A percentile compares a stretch with the other conserved stretches of the same genome.
phyloP scores from a whole-genome alignment of 2,329 filamentous ascomycete species.

The Diaporthe citrichinensis region DNA sequence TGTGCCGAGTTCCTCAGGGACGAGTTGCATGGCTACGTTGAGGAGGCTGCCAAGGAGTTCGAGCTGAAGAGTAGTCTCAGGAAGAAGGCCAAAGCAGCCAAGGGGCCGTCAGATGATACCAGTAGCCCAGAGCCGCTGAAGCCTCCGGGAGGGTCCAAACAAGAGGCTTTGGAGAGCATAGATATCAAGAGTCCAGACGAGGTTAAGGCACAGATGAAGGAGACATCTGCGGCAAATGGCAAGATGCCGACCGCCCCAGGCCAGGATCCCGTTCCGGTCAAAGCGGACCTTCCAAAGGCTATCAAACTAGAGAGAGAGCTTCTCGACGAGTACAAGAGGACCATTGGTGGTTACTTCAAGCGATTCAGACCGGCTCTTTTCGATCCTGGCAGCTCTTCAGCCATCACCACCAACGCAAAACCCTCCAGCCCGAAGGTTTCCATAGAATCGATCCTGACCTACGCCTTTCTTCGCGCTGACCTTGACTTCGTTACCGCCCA shows the following conservation, averaged over 20 bases:
- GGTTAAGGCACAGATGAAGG: slow-evolving; percentile 54
- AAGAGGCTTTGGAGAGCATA: slow-evolving; percentile 50
- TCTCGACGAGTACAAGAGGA: slow-evolving; percentile 82
- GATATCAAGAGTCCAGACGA: slow-evolving; percentile 66
- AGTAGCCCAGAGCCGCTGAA: slow-evolving; percentile 36
- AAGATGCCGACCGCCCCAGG: slow-evolving; percentile 54
- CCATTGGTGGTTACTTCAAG: slow-evolving; percentile 94
- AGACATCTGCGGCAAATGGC: slow-evolving; percentile 51
- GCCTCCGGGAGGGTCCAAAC: slow-evolving; percentile 45
- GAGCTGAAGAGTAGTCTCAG: slow-evolving; percentile 82
- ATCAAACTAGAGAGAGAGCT: slow-evolving; percentile 78
- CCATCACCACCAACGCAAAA: slow-evolving; percentile 43
- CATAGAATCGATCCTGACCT: slow-evolving; percentile 85
- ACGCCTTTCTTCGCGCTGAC: slow-evolving; percentile 94
- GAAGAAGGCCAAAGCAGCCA: slow-evolving; percentile 51
- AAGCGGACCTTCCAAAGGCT: slow-evolving; percentile 70
- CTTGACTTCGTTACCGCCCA: slow-evolving; percentile 95
- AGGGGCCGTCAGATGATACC: slow-evolving; percentile 32
- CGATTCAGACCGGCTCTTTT: slow-evolving; percentile 90
- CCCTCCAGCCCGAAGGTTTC: slow-evolving; percentile 58
- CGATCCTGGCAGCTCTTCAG: slow-evolving; percentile 52
- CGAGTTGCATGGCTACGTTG: slow-evolving; percentile 88
- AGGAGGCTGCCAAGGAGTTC: slow-evolving; percentile 83
- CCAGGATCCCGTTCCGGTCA: slow-evolving; percentile 62
- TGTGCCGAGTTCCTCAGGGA: slow-evolving; percentile 91